Evolutionary conservation across 257 asterid genomes (phyloP).

Genomic region (Solanum verrucosum): DNA sequence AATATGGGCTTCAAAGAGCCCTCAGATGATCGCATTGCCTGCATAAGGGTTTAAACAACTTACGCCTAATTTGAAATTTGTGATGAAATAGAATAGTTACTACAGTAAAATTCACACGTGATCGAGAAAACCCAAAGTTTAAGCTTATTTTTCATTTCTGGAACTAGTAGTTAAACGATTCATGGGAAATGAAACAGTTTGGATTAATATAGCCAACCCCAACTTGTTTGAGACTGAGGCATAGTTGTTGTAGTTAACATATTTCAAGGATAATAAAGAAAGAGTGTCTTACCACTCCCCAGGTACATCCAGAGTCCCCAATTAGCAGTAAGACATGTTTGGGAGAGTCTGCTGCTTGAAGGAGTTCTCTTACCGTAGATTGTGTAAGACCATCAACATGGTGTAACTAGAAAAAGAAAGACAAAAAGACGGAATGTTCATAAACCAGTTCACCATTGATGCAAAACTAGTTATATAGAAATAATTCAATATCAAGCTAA

Average conservation of each 20-base stretch:
- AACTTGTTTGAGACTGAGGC: background rate
- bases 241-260: background rate
- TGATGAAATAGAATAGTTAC: background rate
- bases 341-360: constrained; percentile 37
- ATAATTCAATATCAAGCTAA: background rate
- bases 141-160: background rate
- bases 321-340: constrained; percentile 33
- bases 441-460: background rate
- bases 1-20: constrained; percentile 69
- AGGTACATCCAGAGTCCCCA: constrained; percentile 69
- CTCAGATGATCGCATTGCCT: constrained; percentile 66
- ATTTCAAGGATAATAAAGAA: background rate
- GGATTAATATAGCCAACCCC: background rate
- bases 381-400: constrained; percentile 82
- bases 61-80: background rate
- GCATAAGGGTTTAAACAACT: constrained; percentile 10
- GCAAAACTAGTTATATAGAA: background rate
- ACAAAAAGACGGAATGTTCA: background rate
- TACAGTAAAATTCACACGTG: background rate
- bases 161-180: background rate
- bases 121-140: background rate
- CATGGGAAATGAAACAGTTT: background rate
- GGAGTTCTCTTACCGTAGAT: constrained; percentile 40
- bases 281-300: constrained; percentile 47
- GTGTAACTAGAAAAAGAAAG: constrained; percentile 41